phyloP scores from a whole-genome alignment of 768 basidiomycete genomes.

The Collybia sordida region DNA sequence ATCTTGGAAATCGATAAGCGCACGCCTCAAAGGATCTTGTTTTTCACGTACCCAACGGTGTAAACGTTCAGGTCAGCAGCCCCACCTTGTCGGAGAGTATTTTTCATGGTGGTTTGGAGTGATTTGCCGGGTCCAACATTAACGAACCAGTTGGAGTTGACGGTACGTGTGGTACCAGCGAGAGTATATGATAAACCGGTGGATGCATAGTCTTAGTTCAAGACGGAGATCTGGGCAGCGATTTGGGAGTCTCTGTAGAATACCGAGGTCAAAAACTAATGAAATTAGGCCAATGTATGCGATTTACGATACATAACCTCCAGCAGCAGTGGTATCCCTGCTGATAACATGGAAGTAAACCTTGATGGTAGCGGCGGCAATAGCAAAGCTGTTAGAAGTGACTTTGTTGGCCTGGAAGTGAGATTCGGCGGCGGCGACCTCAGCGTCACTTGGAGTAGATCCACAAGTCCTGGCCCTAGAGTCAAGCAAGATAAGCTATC shows the following conservation, averaged over 20 bases:
- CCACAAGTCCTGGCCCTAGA: constrained; percentile 11
- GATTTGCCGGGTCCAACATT: constrained; percentile 32
- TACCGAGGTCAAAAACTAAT: not conserved
- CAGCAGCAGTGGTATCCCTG: constrained; percentile 24
- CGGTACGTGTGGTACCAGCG: constrained; percentile 38
- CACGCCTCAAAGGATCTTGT: not conserved
- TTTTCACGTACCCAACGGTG: constrained; percentile 39
- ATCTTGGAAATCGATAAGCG: constrained; percentile 23
- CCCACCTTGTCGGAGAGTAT: constrained; percentile 38
- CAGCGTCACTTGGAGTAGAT: constrained; percentile 8
- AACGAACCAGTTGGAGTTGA: constrained; percentile 49
- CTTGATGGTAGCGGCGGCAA: constrained; percentile 13
- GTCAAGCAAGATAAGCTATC: not conserved
- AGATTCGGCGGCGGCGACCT: constrained; percentile 12
- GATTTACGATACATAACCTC: constrained; percentile 43
- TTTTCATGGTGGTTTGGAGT: constrained; percentile 50
- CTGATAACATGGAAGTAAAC: constrained; percentile 34
- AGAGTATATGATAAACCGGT: constrained; percentile 39
- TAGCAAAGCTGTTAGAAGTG: not conserved
- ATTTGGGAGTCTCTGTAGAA: constrained; percentile 8
- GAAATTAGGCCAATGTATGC: constrained; percentile 1
- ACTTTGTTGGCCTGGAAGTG: constrained; percentile 17
- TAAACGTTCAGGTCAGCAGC: constrained; percentile 46
- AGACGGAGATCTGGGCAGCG: constrained; percentile 31
- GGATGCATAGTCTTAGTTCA: constrained; percentile 40